phyloP scores from a whole-genome alignment of 805 yeast species.

The Ogataea thermomethanolica region DNA sequence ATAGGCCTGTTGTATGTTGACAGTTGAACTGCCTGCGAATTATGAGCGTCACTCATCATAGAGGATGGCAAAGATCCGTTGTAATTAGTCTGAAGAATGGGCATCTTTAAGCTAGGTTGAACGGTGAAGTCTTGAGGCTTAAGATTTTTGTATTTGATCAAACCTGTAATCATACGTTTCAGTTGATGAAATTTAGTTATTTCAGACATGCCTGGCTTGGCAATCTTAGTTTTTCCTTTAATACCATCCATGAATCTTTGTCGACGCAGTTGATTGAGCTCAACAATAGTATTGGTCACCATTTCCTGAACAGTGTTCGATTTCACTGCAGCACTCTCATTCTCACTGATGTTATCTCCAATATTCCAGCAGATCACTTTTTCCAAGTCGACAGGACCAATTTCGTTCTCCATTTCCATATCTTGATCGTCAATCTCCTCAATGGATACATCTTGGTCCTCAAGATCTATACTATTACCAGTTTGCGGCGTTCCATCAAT shows the following conservation, averaged over 20 bases:
- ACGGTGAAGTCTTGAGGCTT: slow-evolving; percentile 35
- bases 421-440: slow-evolving; percentile 7
- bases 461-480: slow-evolving; percentile 1
- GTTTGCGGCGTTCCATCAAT: slow-evolving; percentile 1
- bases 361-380: slow-evolving; percentile 28
- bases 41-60: slow-evolving; percentile 12
- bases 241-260: slow-evolving; percentile 31
- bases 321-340: slow-evolving; percentile 25
- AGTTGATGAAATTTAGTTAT: slow-evolving; percentile 39
- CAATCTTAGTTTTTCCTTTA: slow-evolving; percentile 11
- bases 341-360: slow-evolving; percentile 23
- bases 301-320: slow-evolving; percentile 31
- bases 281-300: slow-evolving; percentile 43
- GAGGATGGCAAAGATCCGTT: slow-evolving; percentile 76
- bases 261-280: slow-evolving; percentile 49
- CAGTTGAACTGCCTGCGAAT: slow-evolving; percentile 14
- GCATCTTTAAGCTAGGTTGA: slow-evolving; percentile 43
- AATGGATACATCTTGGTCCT: slow-evolving; percentile 1
- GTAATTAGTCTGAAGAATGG: slow-evolving; percentile 70
- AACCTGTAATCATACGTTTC: slow-evolving; percentile 43
- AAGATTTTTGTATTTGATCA: slow-evolving; percentile 26
- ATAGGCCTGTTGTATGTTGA: slow-evolving; percentile 15
- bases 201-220: slow-evolving; percentile 44
- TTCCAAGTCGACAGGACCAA: slow-evolving; percentile 26
- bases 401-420: slow-evolving; percentile 9